Percentiles rank a stretch among this genome's conserved stretches.
phyloP scores from a whole-genome alignment of 805 yeast genomes.

The Teunomyces cretensis region DNA sequence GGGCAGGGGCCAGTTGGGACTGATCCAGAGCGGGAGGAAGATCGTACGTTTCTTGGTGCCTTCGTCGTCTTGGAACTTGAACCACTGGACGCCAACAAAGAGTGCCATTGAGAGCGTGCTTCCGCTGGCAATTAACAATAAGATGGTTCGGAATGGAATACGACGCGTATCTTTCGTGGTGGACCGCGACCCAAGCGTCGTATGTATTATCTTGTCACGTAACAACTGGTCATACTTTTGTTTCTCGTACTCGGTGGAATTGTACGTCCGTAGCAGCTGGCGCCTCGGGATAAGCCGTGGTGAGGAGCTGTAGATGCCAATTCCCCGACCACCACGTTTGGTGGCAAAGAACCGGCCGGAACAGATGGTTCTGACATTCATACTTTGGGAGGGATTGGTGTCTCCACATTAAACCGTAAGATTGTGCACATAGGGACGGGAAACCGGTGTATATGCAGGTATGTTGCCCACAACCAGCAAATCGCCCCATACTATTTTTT shows the following conservation, averaged over 20 bases:
- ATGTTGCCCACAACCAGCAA: too few species aligned
- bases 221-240: slow-evolving; percentile 14
- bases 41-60: slow-evolving; percentile 9
- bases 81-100: slow-evolving; percentile 20
- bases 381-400: too few species aligned
- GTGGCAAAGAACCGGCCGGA: not conserved
- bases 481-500: too few species aligned
- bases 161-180: not conserved
- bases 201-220: not conserved
- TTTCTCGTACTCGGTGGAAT: slow-evolving; percentile 11
- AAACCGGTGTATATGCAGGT: too few species aligned
- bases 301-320: not conserved
- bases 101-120: slow-evolving; percentile 23
- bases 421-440: too few species aligned
- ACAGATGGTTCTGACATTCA: too few species aligned
- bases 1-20: slow-evolving; percentile 25
- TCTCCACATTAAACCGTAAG: too few species aligned
- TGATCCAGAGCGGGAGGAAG: slow-evolving; percentile 27
- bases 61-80: slow-evolving; percentile 10
- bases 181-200: not conserved
- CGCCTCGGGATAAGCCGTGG: not conserved
- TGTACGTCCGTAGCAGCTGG: not conserved
- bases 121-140: slow-evolving; percentile 19
- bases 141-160: slow-evolving; percentile 20
- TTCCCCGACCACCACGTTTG: not conserved